Base-by-base conservation (phyloP, 306 rosid genomes). In the Cicer chorassanicum region DNA sequence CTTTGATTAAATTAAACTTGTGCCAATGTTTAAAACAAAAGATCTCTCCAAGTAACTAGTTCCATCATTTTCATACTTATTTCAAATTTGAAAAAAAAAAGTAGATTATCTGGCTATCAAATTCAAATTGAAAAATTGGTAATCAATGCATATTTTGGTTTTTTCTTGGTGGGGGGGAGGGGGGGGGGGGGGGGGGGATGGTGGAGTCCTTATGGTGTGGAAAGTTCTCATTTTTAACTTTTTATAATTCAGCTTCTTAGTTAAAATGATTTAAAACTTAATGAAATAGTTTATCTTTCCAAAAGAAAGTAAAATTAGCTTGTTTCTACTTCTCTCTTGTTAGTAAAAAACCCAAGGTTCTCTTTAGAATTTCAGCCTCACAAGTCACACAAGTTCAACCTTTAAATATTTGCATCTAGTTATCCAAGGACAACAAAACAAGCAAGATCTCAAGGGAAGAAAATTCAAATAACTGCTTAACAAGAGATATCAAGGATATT, bases 381-480 rank as follows among this genome's bases (percentile, higher is more conserved):
- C 0, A 53, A 53, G 29, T 53, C 18, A 19, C 18, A 13, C 69
- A 34, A 57, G 55, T 56, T 55, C 2, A 19, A 56, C 53, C 2
- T 57, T 57, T 55, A 8, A 13, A 55, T 55, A 55, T 9, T 53
- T 53, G 59, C 34, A 53, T 53, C 11, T 51, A 14, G 21, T 15
- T n/a, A 51, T 9, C 57, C 57, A 84, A 91, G 84, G 79, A 77
- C 86, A 56, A 90, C 91, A 55, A 94, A 94, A 65, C 87, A 86
- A 29, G 98, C 96, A 15, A 90, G 95, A 73, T 90, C 93, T 54
- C 96, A 88, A 74, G 98, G 97, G 78, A 94, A 83, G 85, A 94
- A 87, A 78, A 88, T 94, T 85, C 95, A 86, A 80, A 85, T 94
- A 71, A 94, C 90, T 39, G 75, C 92, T 51, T 93, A 90, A 65